Base-by-base conservation (phyloP, 768 basidiomycete genomes). In the Tylopilus subfusipes region DNA sequence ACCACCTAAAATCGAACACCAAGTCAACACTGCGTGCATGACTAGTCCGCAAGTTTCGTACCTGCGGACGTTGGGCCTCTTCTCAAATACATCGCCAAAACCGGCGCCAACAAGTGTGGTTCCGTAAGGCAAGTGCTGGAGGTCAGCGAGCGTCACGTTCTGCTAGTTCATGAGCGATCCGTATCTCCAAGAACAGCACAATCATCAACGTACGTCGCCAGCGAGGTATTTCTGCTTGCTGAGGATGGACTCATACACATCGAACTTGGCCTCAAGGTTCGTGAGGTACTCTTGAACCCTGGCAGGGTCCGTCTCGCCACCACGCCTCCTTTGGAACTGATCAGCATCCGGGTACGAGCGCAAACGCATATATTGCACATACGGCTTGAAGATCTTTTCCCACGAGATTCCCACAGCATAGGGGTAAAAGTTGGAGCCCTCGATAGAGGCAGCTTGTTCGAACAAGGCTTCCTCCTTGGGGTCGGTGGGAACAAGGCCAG, bases 381-480 rank as follows among this genome's bases (percentile, higher is more conserved):
- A 83, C 80, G 59, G 60, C 52, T 82, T 83, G 70, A 82, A 76
- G 24, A 84, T 53, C 57, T 74, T 78, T 71, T 90, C 84, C 2
- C 12, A 53, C 4, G 73, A 71, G 16, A 82, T 70, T 8, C 65
- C 67, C 11, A 54, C 53, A 0, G 75, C 81, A n/a, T 59, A 67
- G 0, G 72, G 49, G 42, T 82, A 75, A 59, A 85, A 88, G 68
- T 82, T 71, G 62, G 63, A 69, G 7, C 57, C 33, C 66, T 90
- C 88, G 56, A 80, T 67, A 25, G 77, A 80, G 1, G 59, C 39
- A 5, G 68, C 68, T 29, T 70, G 68, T 31, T 70, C 68, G n/a
- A 72, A 70, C 45, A 72, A 38, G 16, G 68, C 68, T 24, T 58
- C 57, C 8, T 69, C 71, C 63, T 70, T 64, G 38, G 61, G 59